Percentiles rank a stretch among this genome's conserved stretches.
These are phyloP conservation scores for Termitomyces eurrhizus DNA, from an alignment of 768 basidiomycete genomes.

Conservation along the genomic window DNA sequence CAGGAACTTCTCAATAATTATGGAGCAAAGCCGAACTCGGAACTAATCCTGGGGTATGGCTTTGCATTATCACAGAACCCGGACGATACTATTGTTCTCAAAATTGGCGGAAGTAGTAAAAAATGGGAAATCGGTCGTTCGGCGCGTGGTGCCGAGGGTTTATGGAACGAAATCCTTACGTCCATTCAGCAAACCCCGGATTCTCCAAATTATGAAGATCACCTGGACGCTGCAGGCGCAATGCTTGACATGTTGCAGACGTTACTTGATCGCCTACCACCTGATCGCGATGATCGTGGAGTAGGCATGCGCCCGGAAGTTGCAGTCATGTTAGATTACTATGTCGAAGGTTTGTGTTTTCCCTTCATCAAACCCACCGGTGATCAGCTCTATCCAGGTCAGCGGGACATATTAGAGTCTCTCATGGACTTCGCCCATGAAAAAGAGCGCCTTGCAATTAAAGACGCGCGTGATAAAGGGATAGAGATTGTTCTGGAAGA, in stretches of 20 bases:
- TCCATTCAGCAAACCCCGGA: slow-evolving; percentile 25
- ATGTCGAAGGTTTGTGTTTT: slow-evolving; percentile 51
- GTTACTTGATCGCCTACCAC: slow-evolving; percentile 48
- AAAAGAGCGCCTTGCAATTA: slow-evolving; percentile 45
- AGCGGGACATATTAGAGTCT: slow-evolving; percentile 52
- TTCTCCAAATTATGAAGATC: slow-evolving; percentile 46
- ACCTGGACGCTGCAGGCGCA: slow-evolving; percentile 63
- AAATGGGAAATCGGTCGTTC: slow-evolving; percentile 64
- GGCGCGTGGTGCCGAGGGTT: slow-evolving; percentile 47
- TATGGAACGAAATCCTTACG: slow-evolving; percentile 55
- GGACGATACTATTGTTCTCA: slow-evolving; percentile 82
- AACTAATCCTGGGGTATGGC: slow-evolving; percentile 89
- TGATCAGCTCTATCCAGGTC: slow-evolving; percentile 35
- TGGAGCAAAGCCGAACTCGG: slow-evolving; percentile 86
- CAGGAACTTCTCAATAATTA: slow-evolving; percentile 87
- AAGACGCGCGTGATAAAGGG: slow-evolving; percentile 46
- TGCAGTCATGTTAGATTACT: slow-evolving; percentile 59
- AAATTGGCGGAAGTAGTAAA: slow-evolving; percentile 55
- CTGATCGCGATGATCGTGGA: slow-evolving; percentile 17
- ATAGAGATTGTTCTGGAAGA: slow-evolving; percentile 52
- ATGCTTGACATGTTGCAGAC: slow-evolving; percentile 64
- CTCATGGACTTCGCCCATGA: slow-evolving; percentile 44
- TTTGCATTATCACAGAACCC: slow-evolving; percentile 78
- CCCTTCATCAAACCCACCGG: background rate
- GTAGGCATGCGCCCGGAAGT: slow-evolving; percentile 50